Evolutionary conservation across 352 stramenopile genomes (phyloP), one percentile per base, ranked within the genome.

Genomic region (Aphanomyces astaci): DNA sequence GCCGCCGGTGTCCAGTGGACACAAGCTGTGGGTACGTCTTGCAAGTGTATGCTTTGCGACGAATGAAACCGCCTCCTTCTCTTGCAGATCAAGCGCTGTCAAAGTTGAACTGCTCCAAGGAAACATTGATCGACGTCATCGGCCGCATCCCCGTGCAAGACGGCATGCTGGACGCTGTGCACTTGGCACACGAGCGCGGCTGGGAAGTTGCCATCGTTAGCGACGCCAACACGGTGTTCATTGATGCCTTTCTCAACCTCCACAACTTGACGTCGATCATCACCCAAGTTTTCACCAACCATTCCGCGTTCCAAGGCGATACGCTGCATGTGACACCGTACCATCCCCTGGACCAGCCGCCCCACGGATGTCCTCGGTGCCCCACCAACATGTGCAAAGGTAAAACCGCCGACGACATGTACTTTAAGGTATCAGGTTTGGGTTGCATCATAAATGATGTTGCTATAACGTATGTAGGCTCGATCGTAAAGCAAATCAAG

Each of bases 331-430:
- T 94, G n/a, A 40, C 51, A 64, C 82, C 86, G 27, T 92, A 80
- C 62, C 81, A 94, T 43, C 32, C 76, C 3, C 19, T 60, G 0
- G 70, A 76, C 2, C 52, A 68, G 31, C 49, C 70, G 46, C 74
- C 82, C 3, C 86, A 91, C 24, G 79, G 74, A 19, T 94, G 86
- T 68, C 9, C 59, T 5, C 72, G 76, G 62, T 94, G 83, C 25
- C 86, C 83, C 0, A 70, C 75, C 30, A 92, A 94, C 68, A 91
- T 94, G 83, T 94, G 86, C 75, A 94, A 94, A 72, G 86, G 82
- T 52, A 53, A 43, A 32, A 63, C n/a, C n/a, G n/a, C n/a, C n/a
- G n/a, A n/a, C n/a, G n/a, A n/a, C n/a, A n/a, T n/a, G n/a, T n/a
- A n/a, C n/a, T n/a, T n/a, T n/a, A n/a, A n/a, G n/a, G n/a, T n/a